These are phyloP conservation scores for Lophium mytilinum DNA, from an alignment of 495 filamentous ascomycete genomes.

Conservation along the genomic window DNA sequence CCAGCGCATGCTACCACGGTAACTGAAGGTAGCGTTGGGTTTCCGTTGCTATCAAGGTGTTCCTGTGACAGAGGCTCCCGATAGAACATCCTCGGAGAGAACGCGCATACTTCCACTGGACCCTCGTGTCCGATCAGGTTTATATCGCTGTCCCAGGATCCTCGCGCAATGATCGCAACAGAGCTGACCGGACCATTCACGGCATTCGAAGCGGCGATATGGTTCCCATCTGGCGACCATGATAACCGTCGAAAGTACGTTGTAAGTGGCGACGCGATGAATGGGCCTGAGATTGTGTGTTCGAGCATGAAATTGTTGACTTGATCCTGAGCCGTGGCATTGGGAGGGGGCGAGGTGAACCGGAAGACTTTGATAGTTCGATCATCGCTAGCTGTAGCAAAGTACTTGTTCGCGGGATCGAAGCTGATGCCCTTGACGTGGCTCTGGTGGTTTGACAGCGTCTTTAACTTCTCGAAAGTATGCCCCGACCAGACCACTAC, in stretches of 20 bases:
- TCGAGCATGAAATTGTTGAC: conserved; percentile 92
- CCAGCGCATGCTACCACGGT: conserved; percentile 96
- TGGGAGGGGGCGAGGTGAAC: conserved; percentile 84
- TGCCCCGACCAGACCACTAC: conserved; percentile 96
- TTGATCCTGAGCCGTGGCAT: conserved; percentile 87
- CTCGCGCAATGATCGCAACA: conserved; percentile 88
- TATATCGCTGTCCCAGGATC: conserved; percentile 91
- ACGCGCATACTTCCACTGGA: conserved; percentile 93
- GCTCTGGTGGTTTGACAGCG: conserved; percentile 80
- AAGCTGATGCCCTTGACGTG: conserved; percentile 99
- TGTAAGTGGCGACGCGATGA: conserved; percentile 79
- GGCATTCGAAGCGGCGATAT: conserved; percentile 94
- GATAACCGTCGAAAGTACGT: conserved; percentile 96
- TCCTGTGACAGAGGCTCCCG: conserved; percentile 46
- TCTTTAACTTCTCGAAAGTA: conserved; percentile 97
- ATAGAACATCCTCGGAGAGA: conserved; percentile 88
- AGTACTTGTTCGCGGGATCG: conserved; percentile 98
- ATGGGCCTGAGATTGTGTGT: conserved; percentile 74
- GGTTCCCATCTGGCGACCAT: conserved; percentile 94
- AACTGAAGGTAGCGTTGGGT: conserved; percentile 46
- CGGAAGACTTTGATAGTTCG: conserved; percentile 94
- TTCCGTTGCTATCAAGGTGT: conserved; percentile 40
- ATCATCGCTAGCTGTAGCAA: conserved; percentile 95
- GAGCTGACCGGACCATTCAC: conserved; percentile 96
- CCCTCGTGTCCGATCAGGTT: conserved; percentile 96